A percentile compares a stretch with the other conserved stretches of the same genome.
Evolutionary conservation across 306 rosid species (phyloP).

Genomic region (Senna siamea): DNA sequence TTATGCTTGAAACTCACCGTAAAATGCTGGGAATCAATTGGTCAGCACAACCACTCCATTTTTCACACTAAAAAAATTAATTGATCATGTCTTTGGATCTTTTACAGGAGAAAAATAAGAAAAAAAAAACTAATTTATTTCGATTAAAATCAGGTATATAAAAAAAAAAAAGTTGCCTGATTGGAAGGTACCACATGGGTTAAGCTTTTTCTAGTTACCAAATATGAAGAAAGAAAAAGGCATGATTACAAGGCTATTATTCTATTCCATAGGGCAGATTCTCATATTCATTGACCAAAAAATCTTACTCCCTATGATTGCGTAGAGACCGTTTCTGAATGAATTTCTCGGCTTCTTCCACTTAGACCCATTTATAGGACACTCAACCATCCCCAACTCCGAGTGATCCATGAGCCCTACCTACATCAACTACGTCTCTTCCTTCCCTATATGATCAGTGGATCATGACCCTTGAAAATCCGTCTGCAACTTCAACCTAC

Average conservation of each 20-base stretch:
- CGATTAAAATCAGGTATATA: too few relatives aligned
- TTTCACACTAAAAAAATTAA: too few relatives aligned
- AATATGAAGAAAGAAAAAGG: conserved; percentile 34
- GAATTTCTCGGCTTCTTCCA: conserved; percentile 5
- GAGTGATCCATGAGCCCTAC: not conserved
- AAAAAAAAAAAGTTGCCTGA: conserved; percentile 37
- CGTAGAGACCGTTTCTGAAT: conserved; percentile 27
- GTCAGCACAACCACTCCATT: too few relatives aligned
- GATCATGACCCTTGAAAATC: conserved; percentile 37
- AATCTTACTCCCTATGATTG: conserved; percentile 64
- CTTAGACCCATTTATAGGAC: conserved; percentile 29
- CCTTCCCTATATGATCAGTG: conserved; percentile 24
- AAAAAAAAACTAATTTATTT: too few relatives aligned
- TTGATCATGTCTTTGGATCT: too few relatives aligned
- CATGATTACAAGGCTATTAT: conserved; percentile 59
- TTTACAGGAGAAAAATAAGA: too few relatives aligned
- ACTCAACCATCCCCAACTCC: not conserved
- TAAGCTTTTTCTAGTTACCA: conserved; percentile 58
- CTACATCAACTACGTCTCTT: not conserved
- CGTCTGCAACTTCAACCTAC: conserved; percentile 13
- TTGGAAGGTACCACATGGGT: conserved; percentile 55
- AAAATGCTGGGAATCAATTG: too few relatives aligned
- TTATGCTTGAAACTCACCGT: too few relatives aligned
- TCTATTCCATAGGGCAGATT: conserved; percentile 47
- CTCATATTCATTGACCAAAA: conserved; percentile 45